Conservation (phyloP, 2,329 filamentous ascomycete genomes). For the Pezicula radicicola region DNA sequence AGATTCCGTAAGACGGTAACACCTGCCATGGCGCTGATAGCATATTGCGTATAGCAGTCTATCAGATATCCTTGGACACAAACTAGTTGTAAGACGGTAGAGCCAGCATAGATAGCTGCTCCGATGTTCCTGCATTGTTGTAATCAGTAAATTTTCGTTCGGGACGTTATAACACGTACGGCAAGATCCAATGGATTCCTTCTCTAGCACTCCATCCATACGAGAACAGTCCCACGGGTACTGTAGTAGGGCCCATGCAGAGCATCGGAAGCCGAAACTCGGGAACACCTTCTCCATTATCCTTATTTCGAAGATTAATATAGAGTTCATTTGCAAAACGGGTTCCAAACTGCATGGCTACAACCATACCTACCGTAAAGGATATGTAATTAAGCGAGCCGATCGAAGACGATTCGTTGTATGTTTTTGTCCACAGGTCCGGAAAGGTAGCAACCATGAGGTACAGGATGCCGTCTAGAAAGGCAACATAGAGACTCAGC, state of each 20-base stretch:
- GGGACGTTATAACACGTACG: not conserved
- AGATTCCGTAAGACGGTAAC: too few relatives aligned
- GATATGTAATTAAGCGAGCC: conserved; percentile 51
- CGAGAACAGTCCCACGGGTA: not conserved
- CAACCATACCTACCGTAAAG: conserved; percentile 35
- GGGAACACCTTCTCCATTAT: not conserved
- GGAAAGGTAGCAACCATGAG: conserved; percentile 56
- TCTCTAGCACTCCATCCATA: not conserved
- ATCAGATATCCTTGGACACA: not conserved
- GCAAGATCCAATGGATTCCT: not conserved
- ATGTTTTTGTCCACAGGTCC: conserved; percentile 48
- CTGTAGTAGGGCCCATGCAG: not conserved
- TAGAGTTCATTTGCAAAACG: not conserved
- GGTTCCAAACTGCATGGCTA: conserved; percentile 19
- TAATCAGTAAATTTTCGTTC: not conserved
- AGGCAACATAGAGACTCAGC: conserved; percentile 48
- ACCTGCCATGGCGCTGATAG: too few relatives aligned
- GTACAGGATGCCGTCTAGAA: conserved; percentile 53
- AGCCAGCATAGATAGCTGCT: too few relatives aligned
- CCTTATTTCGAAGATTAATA: not conserved
- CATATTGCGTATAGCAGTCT: not conserved
- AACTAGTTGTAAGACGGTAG: not conserved
- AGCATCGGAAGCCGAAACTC: not conserved
- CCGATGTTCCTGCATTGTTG: not conserved
- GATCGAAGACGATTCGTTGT: conserved; percentile 50